A percentile compares a stretch with the other conserved stretches of the same genome.
phyloP scores from a whole-genome alignment of 1,284 basidiomycete species.

The Marasmius fiardii region DNA sequence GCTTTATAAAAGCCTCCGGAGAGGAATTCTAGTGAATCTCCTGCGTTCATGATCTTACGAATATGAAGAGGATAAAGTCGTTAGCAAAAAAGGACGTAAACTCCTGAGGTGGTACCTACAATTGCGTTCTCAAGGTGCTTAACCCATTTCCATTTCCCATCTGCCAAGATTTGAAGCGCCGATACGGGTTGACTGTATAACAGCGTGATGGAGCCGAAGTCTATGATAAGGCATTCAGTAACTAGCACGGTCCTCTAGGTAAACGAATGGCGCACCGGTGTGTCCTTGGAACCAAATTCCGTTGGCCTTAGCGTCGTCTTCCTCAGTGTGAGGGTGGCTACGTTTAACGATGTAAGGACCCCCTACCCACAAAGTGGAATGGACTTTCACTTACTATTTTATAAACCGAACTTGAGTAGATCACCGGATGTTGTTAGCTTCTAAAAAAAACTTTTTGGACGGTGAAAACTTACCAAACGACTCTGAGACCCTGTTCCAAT shows the following conservation, averaged over 20 bases:
- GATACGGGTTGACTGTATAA: slow-evolving; percentile 27
- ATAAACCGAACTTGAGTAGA: slow-evolving; percentile 59
- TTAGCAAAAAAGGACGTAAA: too few species aligned
- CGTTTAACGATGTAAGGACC: slow-evolving; percentile 17
- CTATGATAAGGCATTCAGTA: too few species aligned
- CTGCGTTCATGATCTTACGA: slow-evolving; percentile 42
- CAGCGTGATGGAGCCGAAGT: slow-evolving; percentile 52
- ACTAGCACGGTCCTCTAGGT: too few species aligned
- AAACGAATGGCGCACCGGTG: too few species aligned
- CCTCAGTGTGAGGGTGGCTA: slow-evolving; percentile 38
- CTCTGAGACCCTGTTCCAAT: slow-evolving; percentile 39
- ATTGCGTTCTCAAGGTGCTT: slow-evolving; percentile 15
- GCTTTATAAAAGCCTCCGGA: slow-evolving; percentile 42
- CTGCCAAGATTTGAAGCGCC: slow-evolving; percentile 11
- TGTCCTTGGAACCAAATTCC: slow-evolving; percentile 50
- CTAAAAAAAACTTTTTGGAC: too few species aligned
- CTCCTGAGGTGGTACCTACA: too few species aligned
- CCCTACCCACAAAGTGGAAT: too few species aligned
- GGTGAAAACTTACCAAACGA: slow-evolving; percentile 48
- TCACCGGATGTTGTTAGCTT: too few species aligned
- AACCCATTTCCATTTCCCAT: slow-evolving; percentile 13
- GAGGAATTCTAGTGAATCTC: slow-evolving; percentile 48
- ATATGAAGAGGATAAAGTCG: too few species aligned
- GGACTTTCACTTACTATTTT: slow-evolving; percentile 44
- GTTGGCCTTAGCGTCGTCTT: slow-evolving; percentile 43